Base-by-base conservation (phyloP, 257 asterid species). In the Striga asiatica region DNA sequence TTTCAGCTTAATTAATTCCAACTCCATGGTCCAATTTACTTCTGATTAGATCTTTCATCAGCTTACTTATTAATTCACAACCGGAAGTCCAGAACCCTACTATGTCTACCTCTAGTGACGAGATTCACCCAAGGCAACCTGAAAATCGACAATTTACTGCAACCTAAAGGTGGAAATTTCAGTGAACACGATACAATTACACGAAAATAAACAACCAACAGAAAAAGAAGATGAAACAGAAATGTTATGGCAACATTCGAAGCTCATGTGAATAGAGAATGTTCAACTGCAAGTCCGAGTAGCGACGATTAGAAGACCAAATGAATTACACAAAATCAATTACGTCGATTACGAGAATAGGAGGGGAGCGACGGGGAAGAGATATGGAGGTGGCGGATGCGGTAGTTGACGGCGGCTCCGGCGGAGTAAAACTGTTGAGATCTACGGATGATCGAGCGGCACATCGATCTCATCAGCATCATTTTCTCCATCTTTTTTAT, bases 391-490 rank as follows among this genome's bases (percentile, higher is more conserved):
- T 66, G 85, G 74, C 89, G 85, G 69, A 76, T 32, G 28, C 66
- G 75, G 63, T 41, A 73, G 82, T 72, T 78, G 68, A 66, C 78
- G 64, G 67, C 78, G 58, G 76, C 68, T 17, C 8, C 46, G 47
- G 10, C 47, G 66, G 73, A 28, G 53, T 76, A 64, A 50, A 76
- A 56, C 27, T 12, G 63, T 11, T 69, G 72, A 68, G 91, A 83
- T 77, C 94, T 69, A 55, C 92, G 87, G 71, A 46, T 34, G 37
- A 84, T 37, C 41, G 92, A 78, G 38, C 95, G 89, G 73, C 71
- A 72, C 54, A 86, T 17, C 66, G 95, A 86, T 74, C 98, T 79
- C 65, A 75, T 45, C 66, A 76, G 53, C 79, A 79, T 50, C 74
- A 71, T 49, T 67, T 80, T 89, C 74, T 54, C 81, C 93, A 80